Conservation (phyloP, 495 filamentous ascomycete species). For the Penicillium salamii region DNA sequence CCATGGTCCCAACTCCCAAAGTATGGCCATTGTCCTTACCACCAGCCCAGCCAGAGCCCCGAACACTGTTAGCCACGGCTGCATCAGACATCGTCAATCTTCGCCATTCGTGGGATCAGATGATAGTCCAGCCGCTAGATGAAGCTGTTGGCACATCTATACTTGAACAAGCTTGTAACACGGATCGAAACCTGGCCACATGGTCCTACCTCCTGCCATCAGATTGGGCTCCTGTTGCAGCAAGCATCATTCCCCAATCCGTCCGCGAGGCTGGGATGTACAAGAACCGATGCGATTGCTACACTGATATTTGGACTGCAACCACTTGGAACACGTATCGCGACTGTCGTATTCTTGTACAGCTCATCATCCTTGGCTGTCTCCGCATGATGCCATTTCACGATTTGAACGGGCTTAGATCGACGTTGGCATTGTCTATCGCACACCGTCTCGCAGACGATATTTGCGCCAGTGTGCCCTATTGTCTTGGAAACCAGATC, state of each 20-base stretch:
- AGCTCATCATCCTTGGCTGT: conserved; percentile 47
- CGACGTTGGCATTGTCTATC: conserved; percentile 3
- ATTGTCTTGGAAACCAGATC: conserved; percentile 38
- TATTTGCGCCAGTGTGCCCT: conserved; percentile 42
- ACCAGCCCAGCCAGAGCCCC: conserved; percentile 14
- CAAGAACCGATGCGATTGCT: conserved; percentile 55
- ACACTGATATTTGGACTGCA: conserved; percentile 57
- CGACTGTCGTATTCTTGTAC: conserved; percentile 53
- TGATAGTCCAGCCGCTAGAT: background rate
- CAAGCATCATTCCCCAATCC: conserved; percentile 32
- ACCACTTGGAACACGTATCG: conserved; percentile 64
- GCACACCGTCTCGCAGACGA: conserved; percentile 35
- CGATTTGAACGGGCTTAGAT: conserved; percentile 6
- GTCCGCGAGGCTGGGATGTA: conserved; percentile 40
- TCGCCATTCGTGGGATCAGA: conserved; percentile 24
- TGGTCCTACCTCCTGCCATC: conserved; percentile 30
- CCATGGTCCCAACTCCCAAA: conserved; percentile 26
- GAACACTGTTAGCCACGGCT: conserved; percentile 20
- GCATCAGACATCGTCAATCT: conserved; percentile 28
- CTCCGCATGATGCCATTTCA: conserved; percentile 18
- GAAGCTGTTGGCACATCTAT: conserved; percentile 14
- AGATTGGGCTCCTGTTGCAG: conserved; percentile 29
- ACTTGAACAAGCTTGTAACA: conserved; percentile 22
- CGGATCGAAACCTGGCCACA: conserved; percentile 26
- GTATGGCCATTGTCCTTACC: conserved; percentile 25